phyloP scores from a whole-genome alignment of 768 basidiomycete genomes.

The Lentinula boryana region DNA sequence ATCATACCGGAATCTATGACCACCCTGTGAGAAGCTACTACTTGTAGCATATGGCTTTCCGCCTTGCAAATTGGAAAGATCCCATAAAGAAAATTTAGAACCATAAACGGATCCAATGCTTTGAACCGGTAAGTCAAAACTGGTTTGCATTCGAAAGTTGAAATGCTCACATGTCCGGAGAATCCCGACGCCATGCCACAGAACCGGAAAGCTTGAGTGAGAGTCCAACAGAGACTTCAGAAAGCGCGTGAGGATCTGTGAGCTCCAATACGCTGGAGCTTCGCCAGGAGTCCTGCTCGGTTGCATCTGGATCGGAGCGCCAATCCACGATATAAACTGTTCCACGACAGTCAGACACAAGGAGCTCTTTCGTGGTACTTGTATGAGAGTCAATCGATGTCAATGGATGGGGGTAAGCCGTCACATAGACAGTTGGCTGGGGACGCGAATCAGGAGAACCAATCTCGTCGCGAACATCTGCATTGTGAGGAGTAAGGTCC shows the following conservation, averaged over 20 bases:
- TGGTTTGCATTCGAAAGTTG: background rate
- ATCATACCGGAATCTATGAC: conserved; percentile 59
- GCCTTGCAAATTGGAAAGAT: conserved; percentile 63
- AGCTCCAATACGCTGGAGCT: conserved; percentile 67
- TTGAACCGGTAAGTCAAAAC: conserved; percentile 4
- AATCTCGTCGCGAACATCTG: conserved; percentile 25
- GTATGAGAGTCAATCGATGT: conserved; percentile 66
- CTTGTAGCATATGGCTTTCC: conserved; percentile 67
- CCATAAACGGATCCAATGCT: conserved; percentile 77
- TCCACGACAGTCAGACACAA: conserved; percentile 71
- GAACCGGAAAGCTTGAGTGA: conserved; percentile 47
- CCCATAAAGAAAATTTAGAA: conserved; percentile 71
- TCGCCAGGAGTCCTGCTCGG: conserved; percentile 48
- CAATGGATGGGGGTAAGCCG: conserved; percentile 69
- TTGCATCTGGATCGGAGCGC: conserved; percentile 59
- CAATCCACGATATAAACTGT: conserved; percentile 78
- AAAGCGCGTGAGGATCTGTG: conserved; percentile 60
- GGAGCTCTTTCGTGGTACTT: conserved; percentile 68
- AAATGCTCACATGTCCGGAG: conserved; percentile 59
- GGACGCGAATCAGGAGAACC: conserved; percentile 31
- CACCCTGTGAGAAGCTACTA: conserved; percentile 60
- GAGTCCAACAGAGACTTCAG: conserved; percentile 42
- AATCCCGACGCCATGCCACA: conserved; percentile 66
- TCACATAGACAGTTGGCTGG: conserved; percentile 75
- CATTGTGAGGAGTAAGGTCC: conserved; percentile 63